Evolutionary conservation across 2,329 filamentous ascomycete genomes (phyloP).

Genomic region (Didymella keratinophila): DNA sequence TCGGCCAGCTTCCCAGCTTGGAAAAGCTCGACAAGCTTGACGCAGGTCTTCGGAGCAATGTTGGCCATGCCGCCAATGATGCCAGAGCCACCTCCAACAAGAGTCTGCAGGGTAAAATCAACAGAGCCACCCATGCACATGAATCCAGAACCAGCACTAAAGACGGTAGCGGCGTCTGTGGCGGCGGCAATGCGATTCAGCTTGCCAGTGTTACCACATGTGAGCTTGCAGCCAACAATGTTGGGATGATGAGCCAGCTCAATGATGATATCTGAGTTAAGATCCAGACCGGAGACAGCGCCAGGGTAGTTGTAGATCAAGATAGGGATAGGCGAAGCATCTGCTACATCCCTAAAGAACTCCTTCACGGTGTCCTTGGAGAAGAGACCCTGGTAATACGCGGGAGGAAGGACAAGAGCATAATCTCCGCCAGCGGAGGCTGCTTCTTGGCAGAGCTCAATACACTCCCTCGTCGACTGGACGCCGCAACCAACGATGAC

Average conservation of each 20-base stretch:
- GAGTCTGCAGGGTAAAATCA: conserved; percentile 75
- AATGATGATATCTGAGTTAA: conserved; percentile 69
- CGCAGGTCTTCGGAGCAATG: conserved; percentile 71
- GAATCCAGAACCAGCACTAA: conserved; percentile 62
- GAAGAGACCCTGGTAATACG: conserved; percentile 76
- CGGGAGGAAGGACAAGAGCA: conserved; percentile 77
- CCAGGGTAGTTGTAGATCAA: conserved; percentile 76
- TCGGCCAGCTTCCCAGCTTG: conserved; percentile 66
- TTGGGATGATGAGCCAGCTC: conserved; percentile 68
- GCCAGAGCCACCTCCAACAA: conserved; percentile 74
- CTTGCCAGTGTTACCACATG: conserved; percentile 75
- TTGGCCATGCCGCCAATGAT: conserved; percentile 77
- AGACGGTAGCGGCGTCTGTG: conserved; percentile 52
- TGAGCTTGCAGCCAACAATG: conserved; percentile 74
- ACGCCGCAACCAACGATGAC: conserved; percentile 79
- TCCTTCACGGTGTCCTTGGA: conserved; percentile 65
- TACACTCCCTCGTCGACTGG: conserved; percentile 76
- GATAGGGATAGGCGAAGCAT: conserved; percentile 68
- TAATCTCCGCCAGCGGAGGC: conserved; percentile 75
- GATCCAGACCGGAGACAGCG: conserved; percentile 68
- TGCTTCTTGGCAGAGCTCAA: conserved; percentile 74
- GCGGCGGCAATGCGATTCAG: conserved; percentile 67
- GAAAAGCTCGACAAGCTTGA: conserved; percentile 68
- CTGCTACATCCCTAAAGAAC: conserved; percentile 72
- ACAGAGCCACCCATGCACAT: conserved; percentile 76